Evolutionary conservation across 495 filamentous ascomycete species (phyloP), one percentile per base, ranked within the genome.

Genomic region (Penicillium subrubescens): DNA sequence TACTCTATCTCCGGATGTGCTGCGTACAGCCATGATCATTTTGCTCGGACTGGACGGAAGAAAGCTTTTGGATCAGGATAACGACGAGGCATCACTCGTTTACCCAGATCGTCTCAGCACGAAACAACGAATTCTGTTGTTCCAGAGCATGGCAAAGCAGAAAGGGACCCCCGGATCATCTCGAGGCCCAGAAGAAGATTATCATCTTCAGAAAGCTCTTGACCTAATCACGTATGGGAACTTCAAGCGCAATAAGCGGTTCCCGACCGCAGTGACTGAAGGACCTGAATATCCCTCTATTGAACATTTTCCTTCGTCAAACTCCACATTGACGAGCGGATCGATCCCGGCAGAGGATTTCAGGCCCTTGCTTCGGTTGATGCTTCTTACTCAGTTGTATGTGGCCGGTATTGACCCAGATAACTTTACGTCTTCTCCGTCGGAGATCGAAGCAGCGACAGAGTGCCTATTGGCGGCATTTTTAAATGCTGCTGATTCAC

Each of bases 381-480:
- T 52, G 27, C 48, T 52, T 14, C 48, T 52, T 27, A 52, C 48
- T 17, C 48, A 52, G 15, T 31, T 52, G 23, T 52, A 52, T 52
- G 48, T 52, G 23, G 48, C 48, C 10, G 48, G 27, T 29, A 52
- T 52, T 52, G 48, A 29, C 27, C 48, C 48, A 52, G 48, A 52
- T 11, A 29, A 17, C 3, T 52, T 52, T 31, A 31, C 14, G 11
- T 52, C 48, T 6, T 25, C 5, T 29, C 48, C 17, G 6, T 52
- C 48, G 27, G 48, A 52, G 15, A 52, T 52, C 14, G 48, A 52
- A 52, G 14, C 2, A 27, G 10, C 21, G 21, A 31, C 48, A 31
- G 48, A 52, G 23, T 52, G 21, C 27, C 27, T 52, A 31, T 31
- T 52, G 48, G 48, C 48, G 27, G 10, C 48, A 52, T 52, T 52